Evolutionary conservation across 345 rosid species (phyloP).

Genomic region (Citrus reticulata): DNA sequence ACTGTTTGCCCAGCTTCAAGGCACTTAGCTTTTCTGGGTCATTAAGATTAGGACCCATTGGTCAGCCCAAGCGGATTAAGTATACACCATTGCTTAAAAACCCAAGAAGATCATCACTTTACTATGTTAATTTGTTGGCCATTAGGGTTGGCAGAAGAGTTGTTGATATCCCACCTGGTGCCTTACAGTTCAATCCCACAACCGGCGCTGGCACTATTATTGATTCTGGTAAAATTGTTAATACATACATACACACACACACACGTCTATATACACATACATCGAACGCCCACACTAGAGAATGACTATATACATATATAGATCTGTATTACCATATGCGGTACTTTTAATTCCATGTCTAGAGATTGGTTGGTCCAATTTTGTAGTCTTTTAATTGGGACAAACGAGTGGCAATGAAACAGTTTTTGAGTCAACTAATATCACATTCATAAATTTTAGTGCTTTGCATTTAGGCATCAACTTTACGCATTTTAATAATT

Average conservation of each 20-base stretch:
- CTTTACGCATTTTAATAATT: background rate
- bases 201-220: conserved; percentile 89
- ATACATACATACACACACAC: too few species aligned
- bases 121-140: conserved; percentile 71
- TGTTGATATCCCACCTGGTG: conserved; percentile 64
- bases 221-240: conserved; percentile 65
- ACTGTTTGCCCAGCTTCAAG: conserved; percentile 84
- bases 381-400: background rate
- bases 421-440: background rate
- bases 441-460: background rate
- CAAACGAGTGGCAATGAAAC: background rate
- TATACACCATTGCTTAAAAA: conserved; percentile 76
- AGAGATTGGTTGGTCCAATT: background rate
- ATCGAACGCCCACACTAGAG: accelerated
- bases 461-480: background rate
- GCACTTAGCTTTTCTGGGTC: conserved; percentile 78
- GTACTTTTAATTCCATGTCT: background rate
- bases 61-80: conserved; percentile 74
- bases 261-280: too few species aligned
- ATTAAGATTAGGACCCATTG: conserved; percentile 69
- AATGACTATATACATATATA: too few species aligned
- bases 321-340: too few species aligned
- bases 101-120: conserved; percentile 79
- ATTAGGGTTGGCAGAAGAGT: conserved; percentile 69
- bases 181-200: conserved; percentile 64